Percentiles rank a stretch among this genome's conserved stretches.
phyloP scores from a whole-genome alignment of 106 monocot species.

The Acanthochlamys bracteata region DNA sequence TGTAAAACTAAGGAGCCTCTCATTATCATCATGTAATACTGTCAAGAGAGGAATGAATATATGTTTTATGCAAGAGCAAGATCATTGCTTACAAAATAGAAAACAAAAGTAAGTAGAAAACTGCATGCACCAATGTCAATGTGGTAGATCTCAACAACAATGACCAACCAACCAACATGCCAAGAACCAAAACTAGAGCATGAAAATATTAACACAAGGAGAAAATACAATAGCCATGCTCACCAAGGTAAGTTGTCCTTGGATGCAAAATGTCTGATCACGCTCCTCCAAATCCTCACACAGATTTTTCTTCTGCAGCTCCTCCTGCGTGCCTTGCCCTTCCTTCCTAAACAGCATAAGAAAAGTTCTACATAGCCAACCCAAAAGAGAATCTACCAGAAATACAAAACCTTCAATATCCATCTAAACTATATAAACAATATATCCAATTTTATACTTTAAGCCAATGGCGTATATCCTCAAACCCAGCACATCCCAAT shows the following conservation, averaged over 20 bases:
- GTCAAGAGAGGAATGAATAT: too few relatives aligned
- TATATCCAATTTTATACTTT: too few relatives aligned
- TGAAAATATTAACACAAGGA: not conserved
- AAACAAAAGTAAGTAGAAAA: too few relatives aligned
- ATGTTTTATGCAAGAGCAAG: too few relatives aligned
- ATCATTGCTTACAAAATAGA: too few relatives aligned
- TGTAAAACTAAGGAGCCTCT: too few relatives aligned
- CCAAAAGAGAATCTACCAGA: not conserved
- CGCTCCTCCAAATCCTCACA: slow-evolving; percentile 88
- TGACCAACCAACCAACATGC: not conserved
- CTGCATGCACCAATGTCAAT: too few relatives aligned
- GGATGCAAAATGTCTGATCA: slow-evolving; percentile 72
- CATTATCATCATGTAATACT: too few relatives aligned
- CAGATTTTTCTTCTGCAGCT: slow-evolving; percentile 85
- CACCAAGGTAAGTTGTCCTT: slow-evolving; percentile 86
- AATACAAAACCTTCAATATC: not conserved
- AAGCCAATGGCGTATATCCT: too few relatives aligned
- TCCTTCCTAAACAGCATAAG: slow-evolving; percentile 48
- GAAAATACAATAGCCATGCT: not conserved
- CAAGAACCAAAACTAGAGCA: not conserved
- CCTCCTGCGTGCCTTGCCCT: slow-evolving; percentile 88
- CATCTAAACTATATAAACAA: too few relatives aligned
- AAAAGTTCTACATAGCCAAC: not conserved
- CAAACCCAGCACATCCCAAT: too few relatives aligned
- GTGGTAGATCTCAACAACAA: too few relatives aligned